Conservation (phyloP, 2,329 filamentous ascomycete genomes). For the Hymenoscyphus salicellus region DNA sequence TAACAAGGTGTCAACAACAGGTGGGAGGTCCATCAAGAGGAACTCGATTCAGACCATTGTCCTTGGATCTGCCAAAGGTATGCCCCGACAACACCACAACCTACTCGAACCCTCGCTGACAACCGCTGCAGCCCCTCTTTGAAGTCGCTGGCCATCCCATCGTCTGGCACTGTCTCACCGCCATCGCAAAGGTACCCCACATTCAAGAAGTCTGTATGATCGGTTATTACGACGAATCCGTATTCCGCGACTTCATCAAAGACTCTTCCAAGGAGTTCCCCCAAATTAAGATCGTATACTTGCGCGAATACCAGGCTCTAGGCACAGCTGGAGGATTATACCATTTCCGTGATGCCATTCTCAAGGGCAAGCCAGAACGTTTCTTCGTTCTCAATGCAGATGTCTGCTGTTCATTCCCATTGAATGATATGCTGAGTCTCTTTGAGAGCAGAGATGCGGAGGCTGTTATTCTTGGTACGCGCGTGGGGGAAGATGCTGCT, state of each 20-base stretch:
- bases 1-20: slow-evolving; percentile 45
- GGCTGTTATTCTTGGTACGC: slow-evolving; percentile 90
- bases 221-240: slow-evolving; percentile 95
- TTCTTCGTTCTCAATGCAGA: slow-evolving; percentile 98
- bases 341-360: slow-evolving; percentile 97
- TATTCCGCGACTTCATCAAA: slow-evolving; percentile 98
- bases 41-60: slow-evolving; percentile 91
- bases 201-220: slow-evolving; percentile 97
- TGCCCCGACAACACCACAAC: slow-evolving; percentile 18
- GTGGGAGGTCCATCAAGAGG: slow-evolving; percentile 94
- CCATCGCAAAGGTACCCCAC: slow-evolving; percentile 83
- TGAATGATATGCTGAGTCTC: slow-evolving; percentile 90
- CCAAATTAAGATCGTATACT: slow-evolving; percentile 85
- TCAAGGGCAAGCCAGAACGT: slow-evolving; percentile 90
- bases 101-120: slow-evolving; percentile 19
- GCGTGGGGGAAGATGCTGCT: slow-evolving; percentile 85
- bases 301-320: slow-evolving; percentile 94
- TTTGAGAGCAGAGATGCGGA: slow-evolving; percentile 95
- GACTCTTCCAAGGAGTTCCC: slow-evolving; percentile 82
- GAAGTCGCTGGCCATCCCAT: slow-evolving; percentile 98
- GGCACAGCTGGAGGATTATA: slow-evolving; percentile 96
- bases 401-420: slow-evolving; percentile 97
- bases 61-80: slow-evolving; percentile 93
- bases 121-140: slow-evolving; percentile 73
- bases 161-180: slow-evolving; percentile 94